Evolutionary conservation across 2,329 filamentous ascomycete species (phyloP).

Genomic region (Zopfia rhizophila): DNA sequence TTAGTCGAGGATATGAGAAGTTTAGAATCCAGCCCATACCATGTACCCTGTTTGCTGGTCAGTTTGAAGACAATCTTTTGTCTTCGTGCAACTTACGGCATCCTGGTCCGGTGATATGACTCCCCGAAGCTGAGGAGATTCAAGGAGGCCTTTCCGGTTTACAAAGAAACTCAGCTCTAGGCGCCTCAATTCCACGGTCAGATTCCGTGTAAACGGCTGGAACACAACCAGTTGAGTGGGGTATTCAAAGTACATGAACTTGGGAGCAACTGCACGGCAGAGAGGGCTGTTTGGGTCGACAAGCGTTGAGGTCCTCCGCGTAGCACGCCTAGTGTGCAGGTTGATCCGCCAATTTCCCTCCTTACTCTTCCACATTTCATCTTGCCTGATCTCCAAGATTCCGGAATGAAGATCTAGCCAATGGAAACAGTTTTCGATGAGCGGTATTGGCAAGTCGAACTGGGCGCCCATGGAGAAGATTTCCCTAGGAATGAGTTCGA

Average conservation of each 20-base stretch:
- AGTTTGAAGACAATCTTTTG: slow-evolving; percentile 65
- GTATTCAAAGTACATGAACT: slow-evolving; percentile 64
- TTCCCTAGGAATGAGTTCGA: slow-evolving; percentile 49
- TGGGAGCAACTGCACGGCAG: slow-evolving; percentile 51
- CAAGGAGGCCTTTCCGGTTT: slow-evolving; percentile 54
- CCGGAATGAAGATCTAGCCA: slow-evolving; percentile 65
- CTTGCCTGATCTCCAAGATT: slow-evolving; percentile 64
- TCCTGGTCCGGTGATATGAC: slow-evolving; percentile 66
- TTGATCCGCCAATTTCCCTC: slow-evolving; percentile 55
- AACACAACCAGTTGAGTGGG: slow-evolving; percentile 57
- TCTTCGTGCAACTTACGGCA: slow-evolving; percentile 63
- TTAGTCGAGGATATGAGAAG: slow-evolving; percentile 63
- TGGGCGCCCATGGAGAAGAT: slow-evolving; percentile 32
- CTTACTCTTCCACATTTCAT: slow-evolving; percentile 53
- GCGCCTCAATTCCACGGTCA: slow-evolving; percentile 63
- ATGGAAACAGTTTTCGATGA: slow-evolving; percentile 66
- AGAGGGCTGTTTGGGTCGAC: slow-evolving; percentile 62
- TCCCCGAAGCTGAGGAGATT: slow-evolving; percentile 61
- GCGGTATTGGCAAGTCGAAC: slow-evolving; percentile 62
- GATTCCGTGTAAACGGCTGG: slow-evolving; percentile 48
- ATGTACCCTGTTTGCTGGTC: no score
- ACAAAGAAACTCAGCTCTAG: slow-evolving; percentile 66
- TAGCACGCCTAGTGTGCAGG: slow-evolving; percentile 34
- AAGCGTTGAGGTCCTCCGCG: slow-evolving; percentile 45
- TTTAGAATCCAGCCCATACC: slow-evolving; percentile 69